These are phyloP conservation scores for Penicillium cinerascens DNA, from an alignment of 495 filamentous ascomycete species.

Conservation along the genomic window DNA sequence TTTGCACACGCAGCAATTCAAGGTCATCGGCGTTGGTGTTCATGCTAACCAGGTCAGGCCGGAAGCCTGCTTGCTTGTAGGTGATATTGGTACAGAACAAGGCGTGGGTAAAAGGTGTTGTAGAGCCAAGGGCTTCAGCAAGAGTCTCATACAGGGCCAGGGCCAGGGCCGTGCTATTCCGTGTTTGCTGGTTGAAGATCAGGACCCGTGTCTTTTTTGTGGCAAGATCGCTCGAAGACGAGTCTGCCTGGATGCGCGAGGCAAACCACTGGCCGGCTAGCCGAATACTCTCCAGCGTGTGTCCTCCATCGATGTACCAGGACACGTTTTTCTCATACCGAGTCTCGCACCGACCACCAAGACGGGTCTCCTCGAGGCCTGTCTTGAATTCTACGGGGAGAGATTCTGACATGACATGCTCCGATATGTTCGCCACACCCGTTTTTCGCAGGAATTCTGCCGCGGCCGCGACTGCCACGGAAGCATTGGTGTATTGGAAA, in stretches of 20 bases:
- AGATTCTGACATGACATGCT: constrained; percentile 39
- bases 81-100: constrained; percentile 91
- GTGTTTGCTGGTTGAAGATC: constrained; percentile 94
- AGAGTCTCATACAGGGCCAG: constrained; percentile 65
- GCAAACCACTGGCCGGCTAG: constrained; percentile 80
- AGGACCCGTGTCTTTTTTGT: constrained; percentile 56
- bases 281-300: constrained; percentile 84
- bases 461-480: constrained; percentile 73
- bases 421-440: constrained; percentile 43
- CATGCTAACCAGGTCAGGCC: constrained; percentile 71
- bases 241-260: constrained; percentile 43
- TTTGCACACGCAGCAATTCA: constrained; percentile 68
- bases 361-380: constrained; percentile 71
- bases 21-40: constrained; percentile 67
- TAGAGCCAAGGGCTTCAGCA: constrained; percentile 48
- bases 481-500: constrained; percentile 87
- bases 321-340: constrained; percentile 61
- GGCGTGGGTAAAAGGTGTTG: constrained; percentile 67
- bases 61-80: constrained; percentile 65
- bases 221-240: constrained; percentile 43
- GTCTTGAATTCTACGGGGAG: constrained; percentile 66
- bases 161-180: constrained; percentile 65
- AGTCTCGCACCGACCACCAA: constrained; percentile 82
- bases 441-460: constrained; percentile 51
- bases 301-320: constrained; percentile 91